These are phyloP conservation scores for Penicillium turbatum DNA, from an alignment of 495 filamentous ascomycete species.

Conservation along the genomic window DNA sequence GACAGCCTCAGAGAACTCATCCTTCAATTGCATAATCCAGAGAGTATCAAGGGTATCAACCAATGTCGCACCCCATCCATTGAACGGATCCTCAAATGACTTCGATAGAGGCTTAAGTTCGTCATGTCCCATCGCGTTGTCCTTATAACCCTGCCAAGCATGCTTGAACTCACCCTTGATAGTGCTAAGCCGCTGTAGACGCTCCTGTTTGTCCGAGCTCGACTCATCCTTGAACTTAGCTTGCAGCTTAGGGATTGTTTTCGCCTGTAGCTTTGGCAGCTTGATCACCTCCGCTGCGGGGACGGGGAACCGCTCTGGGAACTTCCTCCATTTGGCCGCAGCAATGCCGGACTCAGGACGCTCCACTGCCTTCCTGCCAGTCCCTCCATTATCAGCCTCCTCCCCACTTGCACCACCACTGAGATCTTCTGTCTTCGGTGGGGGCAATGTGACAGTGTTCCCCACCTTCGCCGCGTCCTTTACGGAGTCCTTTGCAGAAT, in stretches of 20 bases:
- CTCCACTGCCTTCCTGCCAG: conserved; percentile 38
- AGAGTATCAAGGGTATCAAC: conserved; percentile 92
- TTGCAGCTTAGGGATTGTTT: conserved; percentile 72
- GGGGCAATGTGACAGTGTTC: neutral
- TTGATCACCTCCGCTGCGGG: conserved; percentile 62
- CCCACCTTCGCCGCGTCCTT: neutral
- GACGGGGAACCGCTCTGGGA: conserved; percentile 70
- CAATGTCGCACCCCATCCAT: conserved; percentile 90
- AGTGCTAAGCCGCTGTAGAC: conserved; percentile 57
- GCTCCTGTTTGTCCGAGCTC: conserved; percentile 53
- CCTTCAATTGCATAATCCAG: conserved; percentile 91
- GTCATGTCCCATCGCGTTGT: conserved; percentile 73
- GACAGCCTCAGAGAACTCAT: conserved; percentile 85
- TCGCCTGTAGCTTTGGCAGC: conserved; percentile 67
- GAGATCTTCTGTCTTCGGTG: neutral
- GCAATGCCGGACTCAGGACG: conserved; percentile 29
- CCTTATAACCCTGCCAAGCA: conserved; percentile 73
- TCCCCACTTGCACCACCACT: neutral
- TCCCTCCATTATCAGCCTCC: conserved; percentile 14
- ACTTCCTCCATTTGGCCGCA: conserved; percentile 62
- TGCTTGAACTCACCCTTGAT: conserved; percentile 64
- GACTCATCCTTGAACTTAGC: conserved; percentile 63
- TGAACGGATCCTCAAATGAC: conserved; percentile 68
- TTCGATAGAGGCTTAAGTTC: conserved; percentile 67
- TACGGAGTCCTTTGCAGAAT: neutral